Evolutionary conservation across 108 stramenopile species (phyloP).

Genomic region (Cyclostephanos invisitatus): DNA sequence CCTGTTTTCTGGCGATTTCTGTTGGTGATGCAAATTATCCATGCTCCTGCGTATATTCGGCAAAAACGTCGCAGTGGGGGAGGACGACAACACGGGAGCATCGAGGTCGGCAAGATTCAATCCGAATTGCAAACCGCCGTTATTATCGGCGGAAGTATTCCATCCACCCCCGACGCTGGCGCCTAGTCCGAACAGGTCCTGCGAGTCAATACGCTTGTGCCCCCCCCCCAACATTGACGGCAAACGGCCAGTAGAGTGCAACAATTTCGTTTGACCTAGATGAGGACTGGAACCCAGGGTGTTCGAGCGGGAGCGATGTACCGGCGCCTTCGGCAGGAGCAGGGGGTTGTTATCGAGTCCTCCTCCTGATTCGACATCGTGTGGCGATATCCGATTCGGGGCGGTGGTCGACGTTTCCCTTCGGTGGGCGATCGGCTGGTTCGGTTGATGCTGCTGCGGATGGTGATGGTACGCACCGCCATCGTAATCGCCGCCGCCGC

Average conservation of each 20-base stretch:
- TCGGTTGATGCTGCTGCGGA: not conserved
- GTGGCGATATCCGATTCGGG: not conserved
- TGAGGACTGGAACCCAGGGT: constrained; percentile 36
- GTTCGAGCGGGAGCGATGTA: constrained; percentile 1
- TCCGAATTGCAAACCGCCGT: constrained; percentile 18
- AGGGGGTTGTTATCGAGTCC: not conserved
- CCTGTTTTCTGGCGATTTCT: constrained; percentile 11
- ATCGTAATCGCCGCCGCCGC: not conserved
- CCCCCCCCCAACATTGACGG: constrained; percentile 34
- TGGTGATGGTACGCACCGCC: too few species aligned
- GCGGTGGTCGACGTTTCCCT: not conserved
- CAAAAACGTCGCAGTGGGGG: constrained; percentile 30
- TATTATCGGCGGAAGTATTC: constrained; percentile 24
- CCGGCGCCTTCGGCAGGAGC: constrained; percentile 6
- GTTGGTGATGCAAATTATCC: constrained; percentile 12
- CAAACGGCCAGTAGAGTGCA: constrained; percentile 24
- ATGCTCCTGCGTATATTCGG: constrained; percentile 16
- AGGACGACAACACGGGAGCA: constrained; percentile 10
- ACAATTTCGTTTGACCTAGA: constrained; percentile 9
- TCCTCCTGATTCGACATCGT: not conserved
- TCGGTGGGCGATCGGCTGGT: not conserved
- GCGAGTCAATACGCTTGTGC: constrained; percentile 21
- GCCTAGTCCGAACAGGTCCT: constrained; percentile 14
- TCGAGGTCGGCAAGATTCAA: constrained; percentile 30
- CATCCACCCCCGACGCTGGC: not conserved